phyloP scores from a whole-genome alignment of 208 protist species.

The Porcisia deanei region DNA sequence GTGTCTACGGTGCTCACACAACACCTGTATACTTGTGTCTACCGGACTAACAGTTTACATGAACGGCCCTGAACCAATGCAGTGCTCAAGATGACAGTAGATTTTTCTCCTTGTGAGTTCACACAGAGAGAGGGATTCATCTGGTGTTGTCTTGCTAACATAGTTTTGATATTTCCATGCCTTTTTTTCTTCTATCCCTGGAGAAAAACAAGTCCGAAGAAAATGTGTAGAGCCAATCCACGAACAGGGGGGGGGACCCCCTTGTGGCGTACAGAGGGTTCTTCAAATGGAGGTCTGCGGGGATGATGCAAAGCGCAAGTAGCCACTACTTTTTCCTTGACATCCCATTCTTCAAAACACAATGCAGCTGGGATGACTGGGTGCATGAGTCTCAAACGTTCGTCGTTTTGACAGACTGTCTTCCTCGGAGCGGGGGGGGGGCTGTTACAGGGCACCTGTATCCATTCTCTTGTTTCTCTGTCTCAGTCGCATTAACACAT shows the following conservation, averaged over 20 bases:
- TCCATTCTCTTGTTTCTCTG: background rate
- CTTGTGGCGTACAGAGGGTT: background rate
- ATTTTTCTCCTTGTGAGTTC: background rate
- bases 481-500: background rate
- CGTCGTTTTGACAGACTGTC: background rate
- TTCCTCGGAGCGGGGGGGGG: background rate
- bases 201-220: background rate
- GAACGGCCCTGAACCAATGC: background rate
- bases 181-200: background rate
- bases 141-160: background rate
- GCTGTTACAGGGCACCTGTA: background rate
- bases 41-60: background rate
- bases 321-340: background rate
- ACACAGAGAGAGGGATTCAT: background rate
- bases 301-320: background rate
- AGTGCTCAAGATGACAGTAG: background rate
- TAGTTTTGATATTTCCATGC: background rate
- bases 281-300: background rate
- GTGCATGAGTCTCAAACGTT: background rate
- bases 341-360: background rate
- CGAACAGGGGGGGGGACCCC: background rate
- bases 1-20: background rate
- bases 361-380: background rate
- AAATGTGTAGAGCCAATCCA: background rate
- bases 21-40: background rate